These are phyloP conservation scores for Mangifera indica DNA, from an alignment of 345 rosid species.

Conservation along the genomic window DNA sequence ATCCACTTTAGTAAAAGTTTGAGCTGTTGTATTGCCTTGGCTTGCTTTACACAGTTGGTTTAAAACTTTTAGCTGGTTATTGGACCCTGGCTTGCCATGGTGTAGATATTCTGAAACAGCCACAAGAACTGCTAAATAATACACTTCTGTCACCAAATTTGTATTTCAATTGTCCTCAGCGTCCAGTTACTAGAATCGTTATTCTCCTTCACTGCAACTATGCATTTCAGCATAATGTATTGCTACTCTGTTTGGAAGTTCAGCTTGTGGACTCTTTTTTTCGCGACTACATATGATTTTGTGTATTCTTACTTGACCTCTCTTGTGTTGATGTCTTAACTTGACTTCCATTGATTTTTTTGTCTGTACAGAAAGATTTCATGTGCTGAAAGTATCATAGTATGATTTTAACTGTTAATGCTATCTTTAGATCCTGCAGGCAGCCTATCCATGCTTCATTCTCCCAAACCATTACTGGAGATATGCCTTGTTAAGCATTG, in stretches of 20 bases:
- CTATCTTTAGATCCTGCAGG: not conserved
- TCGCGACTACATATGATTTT: not conserved
- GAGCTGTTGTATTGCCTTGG: not conserved
- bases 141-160: not conserved
- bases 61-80: not conserved
- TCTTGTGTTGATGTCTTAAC: not conserved
- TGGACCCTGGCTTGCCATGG: not conserved
- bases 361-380: not conserved
- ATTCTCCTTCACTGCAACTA: not conserved
- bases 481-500: not conserved
- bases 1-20: not conserved
- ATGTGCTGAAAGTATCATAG: not conserved
- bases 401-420: conserved; percentile 1
- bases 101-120: not conserved
- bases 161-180: not conserved
- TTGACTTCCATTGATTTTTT: not conserved
- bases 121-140: not conserved
- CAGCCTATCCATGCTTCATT: not conserved
- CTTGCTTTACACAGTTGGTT: not conserved
- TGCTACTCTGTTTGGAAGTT: not conserved
- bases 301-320: not conserved
- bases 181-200: not conserved
- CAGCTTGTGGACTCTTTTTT: not conserved
- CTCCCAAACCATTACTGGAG: not conserved
- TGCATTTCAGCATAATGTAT: not conserved